These are phyloP conservation scores for Aspergillus sp. DNA, from an alignment of 2,329 filamentous ascomycete genomes.

Conservation along the genomic window DNA sequence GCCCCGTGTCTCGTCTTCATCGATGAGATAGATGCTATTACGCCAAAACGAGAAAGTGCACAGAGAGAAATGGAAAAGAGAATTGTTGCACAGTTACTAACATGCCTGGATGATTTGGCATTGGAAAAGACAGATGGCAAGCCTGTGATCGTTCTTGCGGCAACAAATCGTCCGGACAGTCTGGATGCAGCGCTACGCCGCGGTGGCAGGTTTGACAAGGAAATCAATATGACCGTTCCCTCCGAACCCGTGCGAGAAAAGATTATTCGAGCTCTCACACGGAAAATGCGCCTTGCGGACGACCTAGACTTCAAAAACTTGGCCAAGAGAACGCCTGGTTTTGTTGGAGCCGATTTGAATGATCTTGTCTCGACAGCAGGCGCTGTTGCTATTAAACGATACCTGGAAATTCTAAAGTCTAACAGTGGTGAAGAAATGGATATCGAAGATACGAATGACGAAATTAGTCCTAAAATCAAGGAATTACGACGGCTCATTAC, in stretches of 20 bases:
- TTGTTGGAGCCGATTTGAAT: slow-evolving; percentile 82
- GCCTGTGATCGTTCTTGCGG: slow-evolving; percentile 80
- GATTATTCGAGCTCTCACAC: slow-evolving; percentile 67
- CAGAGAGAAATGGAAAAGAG: slow-evolving; percentile 85
- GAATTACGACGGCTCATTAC: slow-evolving; percentile 46
- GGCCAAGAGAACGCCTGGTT: slow-evolving; percentile 81
- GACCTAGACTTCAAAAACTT: slow-evolving; percentile 67
- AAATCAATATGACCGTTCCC: slow-evolving; percentile 81
- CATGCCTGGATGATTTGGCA: slow-evolving; percentile 76
- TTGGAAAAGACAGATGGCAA: slow-evolving; percentile 64
- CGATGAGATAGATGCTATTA: slow-evolving; percentile 85
- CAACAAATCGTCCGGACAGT: slow-evolving; percentile 80
- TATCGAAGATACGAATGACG: slow-evolving; percentile 35
- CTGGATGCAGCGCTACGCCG: slow-evolving; percentile 69
- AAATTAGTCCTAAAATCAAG: slow-evolving; percentile 32
- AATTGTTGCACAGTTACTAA: slow-evolving; percentile 72
- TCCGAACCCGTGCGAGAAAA: slow-evolving; percentile 67
- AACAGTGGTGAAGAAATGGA: slow-evolving; percentile 45
- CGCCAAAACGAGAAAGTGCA: slow-evolving; percentile 72
- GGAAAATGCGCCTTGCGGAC: slow-evolving; percentile 54
- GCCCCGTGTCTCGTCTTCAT: slow-evolving; percentile 89
- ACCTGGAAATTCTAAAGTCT: slow-evolving; percentile 45
- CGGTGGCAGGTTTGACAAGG: slow-evolving; percentile 70
- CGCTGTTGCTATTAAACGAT: slow-evolving; percentile 55
- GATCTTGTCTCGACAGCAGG: slow-evolving; percentile 60